Percentiles rank a stretch among this genome's conserved stretches.
Evolutionary conservation across 208 protist genomes (phyloP).

Genomic region (Leishmania major): DNA sequence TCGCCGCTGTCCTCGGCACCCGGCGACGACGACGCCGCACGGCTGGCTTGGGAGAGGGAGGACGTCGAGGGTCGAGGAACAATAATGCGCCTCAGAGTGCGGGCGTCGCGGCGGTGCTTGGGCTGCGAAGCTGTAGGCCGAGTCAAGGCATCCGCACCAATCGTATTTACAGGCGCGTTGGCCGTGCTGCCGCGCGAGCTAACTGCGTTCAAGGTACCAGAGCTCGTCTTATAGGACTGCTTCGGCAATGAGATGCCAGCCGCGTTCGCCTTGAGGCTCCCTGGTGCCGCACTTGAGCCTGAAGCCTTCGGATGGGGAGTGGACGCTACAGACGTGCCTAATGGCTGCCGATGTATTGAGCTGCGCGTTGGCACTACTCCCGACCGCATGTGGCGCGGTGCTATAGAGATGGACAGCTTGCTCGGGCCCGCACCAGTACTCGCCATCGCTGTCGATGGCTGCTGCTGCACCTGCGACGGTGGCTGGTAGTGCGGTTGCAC

Average conservation of each 20-base stretch:
- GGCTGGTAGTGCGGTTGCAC: background rate
- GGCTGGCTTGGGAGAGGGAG: background rate
- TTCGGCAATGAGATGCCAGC: background rate
- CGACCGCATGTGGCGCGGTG: conserved; percentile 12
- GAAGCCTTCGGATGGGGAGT: background rate
- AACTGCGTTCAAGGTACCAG: background rate
- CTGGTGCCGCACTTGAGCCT: background rate
- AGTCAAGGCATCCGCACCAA: background rate
- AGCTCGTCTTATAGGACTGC: background rate
- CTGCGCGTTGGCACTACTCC: conserved; percentile 13
- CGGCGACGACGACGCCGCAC: background rate
- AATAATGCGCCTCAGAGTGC: conserved; percentile 26
- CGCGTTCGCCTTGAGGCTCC: background rate
- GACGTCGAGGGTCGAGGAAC: conserved; percentile 12
- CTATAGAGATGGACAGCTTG: conserved; percentile 11
- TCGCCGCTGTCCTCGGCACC: background rate
- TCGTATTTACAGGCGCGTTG: background rate
- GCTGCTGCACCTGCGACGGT: background rate
- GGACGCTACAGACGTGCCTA: background rate
- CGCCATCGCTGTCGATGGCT: background rate
- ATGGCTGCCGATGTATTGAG: background rate
- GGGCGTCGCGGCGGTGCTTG: conserved; percentile 27
- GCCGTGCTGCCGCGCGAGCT: background rate
- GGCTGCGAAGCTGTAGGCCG: background rate
- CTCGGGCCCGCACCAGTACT: background rate